Evolutionary conservation across 345 rosid species (phyloP), one percentile per base, ranked within the genome.

Genomic region (Camelina hispida): DNA sequence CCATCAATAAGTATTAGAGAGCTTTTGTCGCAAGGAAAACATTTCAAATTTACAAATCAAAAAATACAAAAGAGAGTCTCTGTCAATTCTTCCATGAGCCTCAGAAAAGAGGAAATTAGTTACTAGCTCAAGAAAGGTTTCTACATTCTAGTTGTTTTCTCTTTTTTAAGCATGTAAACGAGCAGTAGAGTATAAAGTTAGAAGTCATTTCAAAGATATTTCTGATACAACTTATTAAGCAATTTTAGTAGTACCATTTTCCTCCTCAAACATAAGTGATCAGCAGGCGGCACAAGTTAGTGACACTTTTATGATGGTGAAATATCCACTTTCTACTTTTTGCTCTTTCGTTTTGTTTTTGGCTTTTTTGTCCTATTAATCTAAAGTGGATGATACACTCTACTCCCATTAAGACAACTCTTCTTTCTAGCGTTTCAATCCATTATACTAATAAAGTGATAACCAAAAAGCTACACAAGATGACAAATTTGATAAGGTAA

Each of bases 231-330:
- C 25, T 34, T 46, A 18, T 42, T 28, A 18, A 53, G 64, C 56
- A 64, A 32, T 13, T 42, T 15, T 32, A 42, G 46, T 43, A 25
- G 46, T 43, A 25, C 3, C 20, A 65, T 34, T 46, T 18, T 30
- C 34, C 43, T 37, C 65, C 56, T 64, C 46, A 73, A 20, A 73
- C 77, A 55, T 34, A 48, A 52, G 44, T 53, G 53, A 74, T 35
- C 60, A 74, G 78, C 61, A 68, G 78, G 16, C 61, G 78, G 16
- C 61, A 66, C 68, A 44, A 67, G 78, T 51, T 68, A 76, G 69
- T 60, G 74, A 61, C 50, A 42, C 74, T 76, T 69, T 62, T 46
- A 57, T n/a, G 75, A 62, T 62, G 25, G 75, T 69, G 79, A 61
- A 53, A 23, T 44, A 20, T 22, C 58, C 70, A 62, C 70, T 62